Evolutionary conservation across 306 rosid genomes (phyloP), one percentile per base, ranked within the genome.

Genomic region (Prunus mume): DNA sequence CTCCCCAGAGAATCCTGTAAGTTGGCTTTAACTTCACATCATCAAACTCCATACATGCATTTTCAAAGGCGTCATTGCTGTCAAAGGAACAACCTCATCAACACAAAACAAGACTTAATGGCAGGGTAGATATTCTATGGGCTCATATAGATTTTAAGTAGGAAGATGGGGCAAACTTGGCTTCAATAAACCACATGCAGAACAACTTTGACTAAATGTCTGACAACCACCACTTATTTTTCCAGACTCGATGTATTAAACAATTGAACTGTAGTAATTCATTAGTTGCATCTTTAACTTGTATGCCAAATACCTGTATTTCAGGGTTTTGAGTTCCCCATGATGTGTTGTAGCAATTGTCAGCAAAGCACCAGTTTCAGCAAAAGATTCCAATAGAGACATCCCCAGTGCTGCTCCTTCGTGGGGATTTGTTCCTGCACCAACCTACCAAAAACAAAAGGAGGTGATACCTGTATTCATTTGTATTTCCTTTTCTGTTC

Each of bases 331-430:
- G 69, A 95, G 95, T 82, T 92, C 98, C 1, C 98, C 98, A 20
- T 92, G 98, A 84, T 95, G 98, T 69, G 98, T 95, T 27, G 98
- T 95, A 61, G 98, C 97, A 60, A 95, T 86, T 64, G 97, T 90
- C 87, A 92, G 82, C 66, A 86, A 83, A 81, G 90, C 85, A 77
- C 97, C 93, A 69, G 76, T 87, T 73, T 90, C 81, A 63, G 97
- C 92, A 82, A 95, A 89, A 60, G 95, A 89, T 88, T 95, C 97
- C 84, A 95, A 80, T 34, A 95, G 64, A 32, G 98, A 86, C 96
- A 92, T 88, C 74, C 97, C 98, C 60, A 95, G 89, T 28, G 97
- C 98, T 49, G 98, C 97, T 88, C 98, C 97, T 87, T 92, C 98
- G 60, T 92, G 88, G 55, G 98, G 98, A 78, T 95, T 95, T 77